Evolutionary conservation across 2,329 filamentous ascomycete genomes (phyloP).

Genomic region (Diaporthe longicolla): DNA sequence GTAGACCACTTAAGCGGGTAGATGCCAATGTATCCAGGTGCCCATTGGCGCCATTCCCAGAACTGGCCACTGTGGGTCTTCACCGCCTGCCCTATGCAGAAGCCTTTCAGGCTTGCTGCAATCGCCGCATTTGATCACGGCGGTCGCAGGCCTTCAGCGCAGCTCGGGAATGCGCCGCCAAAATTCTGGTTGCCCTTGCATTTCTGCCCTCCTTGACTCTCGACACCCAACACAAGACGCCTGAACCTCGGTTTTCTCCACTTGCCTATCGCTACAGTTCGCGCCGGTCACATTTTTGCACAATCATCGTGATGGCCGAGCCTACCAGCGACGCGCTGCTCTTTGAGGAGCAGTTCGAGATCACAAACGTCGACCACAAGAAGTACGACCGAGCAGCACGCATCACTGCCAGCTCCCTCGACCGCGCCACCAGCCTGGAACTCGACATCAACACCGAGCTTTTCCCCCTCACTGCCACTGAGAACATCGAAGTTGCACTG

Average conservation of each 20-base stretch:
- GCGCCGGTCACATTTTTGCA: conserved; percentile 1
- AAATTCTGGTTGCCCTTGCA: neutral
- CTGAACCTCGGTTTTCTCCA: neutral
- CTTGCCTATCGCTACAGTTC: neutral
- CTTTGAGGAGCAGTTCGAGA: conserved; percentile 91
- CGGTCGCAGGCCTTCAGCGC: neutral
- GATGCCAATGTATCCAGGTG: neutral
- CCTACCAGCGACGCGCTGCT: conserved; percentile 88
- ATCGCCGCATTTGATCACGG: conserved; percentile 6
- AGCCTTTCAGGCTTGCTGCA: neutral
- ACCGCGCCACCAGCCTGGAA: conserved; percentile 81
- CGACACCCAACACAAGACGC: neutral
- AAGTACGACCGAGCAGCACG: conserved; percentile 98
- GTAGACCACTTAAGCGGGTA: too few species aligned
- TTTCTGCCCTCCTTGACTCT: conserved; percentile 1
- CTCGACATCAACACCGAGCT: conserved; percentile 97
- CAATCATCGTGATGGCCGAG: conserved; percentile 56
- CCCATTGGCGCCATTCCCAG: neutral
- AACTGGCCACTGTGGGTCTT: neutral
- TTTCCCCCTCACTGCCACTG: conserved; percentile 81
- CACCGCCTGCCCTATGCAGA: neutral
- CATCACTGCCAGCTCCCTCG: conserved; percentile 79
- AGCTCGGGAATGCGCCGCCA: conserved; percentile 6
- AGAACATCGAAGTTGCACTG: conserved; percentile 84
- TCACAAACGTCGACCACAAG: conserved; percentile 82